Percentiles rank a stretch among this genome's conserved stretches.
Conservation (phyloP, 768 basidiomycete genomes). For the Mycena sanguinolenta region DNA sequence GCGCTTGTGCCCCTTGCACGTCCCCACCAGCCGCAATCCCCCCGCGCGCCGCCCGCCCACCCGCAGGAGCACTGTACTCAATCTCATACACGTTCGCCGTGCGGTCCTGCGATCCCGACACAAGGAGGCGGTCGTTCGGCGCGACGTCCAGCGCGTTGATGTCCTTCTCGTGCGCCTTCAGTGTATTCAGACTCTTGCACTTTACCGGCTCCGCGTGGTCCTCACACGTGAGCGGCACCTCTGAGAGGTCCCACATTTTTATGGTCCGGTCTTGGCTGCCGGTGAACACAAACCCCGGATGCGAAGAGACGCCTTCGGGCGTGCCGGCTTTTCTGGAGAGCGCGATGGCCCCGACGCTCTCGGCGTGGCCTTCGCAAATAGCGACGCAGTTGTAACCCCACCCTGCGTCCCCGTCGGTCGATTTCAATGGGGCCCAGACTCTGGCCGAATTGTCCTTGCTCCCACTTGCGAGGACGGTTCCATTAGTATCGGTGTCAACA, state of each 20-base stretch:
- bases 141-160: slow-evolving; percentile 96
- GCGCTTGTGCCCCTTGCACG: slow-evolving; percentile 95
- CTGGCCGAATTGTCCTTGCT: slow-evolving; percentile 93
- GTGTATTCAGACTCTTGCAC: slow-evolving; percentile 85
- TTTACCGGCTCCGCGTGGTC: slow-evolving; percentile 52
- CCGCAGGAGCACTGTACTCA: slow-evolving; percentile 60
- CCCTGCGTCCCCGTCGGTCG: slow-evolving; percentile 35
- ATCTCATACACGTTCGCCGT: slow-evolving; percentile 93
- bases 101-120: slow-evolving; percentile 95
- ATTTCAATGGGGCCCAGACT: slow-evolving; percentile 74
- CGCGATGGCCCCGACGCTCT: slow-evolving; percentile 92
- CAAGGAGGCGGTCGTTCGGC: slow-evolving; percentile 89
- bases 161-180: slow-evolving; percentile 97
- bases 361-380: slow-evolving; percentile 93
- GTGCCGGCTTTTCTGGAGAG: slow-evolving; percentile 70
- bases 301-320: slow-evolving; percentile 42
- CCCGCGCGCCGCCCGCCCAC: slow-evolving; percentile 66
- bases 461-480: slow-evolving; percentile 86
- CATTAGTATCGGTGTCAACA: slow-evolving; percentile 76
- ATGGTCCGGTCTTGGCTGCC: slow-evolving; percentile 98
- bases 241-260: slow-evolving; percentile 96
- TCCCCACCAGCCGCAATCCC: slow-evolving; percentile 83
- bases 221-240: slow-evolving; percentile 53
- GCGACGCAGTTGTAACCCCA: slow-evolving; percentile 85
- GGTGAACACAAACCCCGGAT: slow-evolving; percentile 85